Base-by-base conservation (phyloP, 164 flowering plant genomes). In the Amborella trichopoda region DNA sequence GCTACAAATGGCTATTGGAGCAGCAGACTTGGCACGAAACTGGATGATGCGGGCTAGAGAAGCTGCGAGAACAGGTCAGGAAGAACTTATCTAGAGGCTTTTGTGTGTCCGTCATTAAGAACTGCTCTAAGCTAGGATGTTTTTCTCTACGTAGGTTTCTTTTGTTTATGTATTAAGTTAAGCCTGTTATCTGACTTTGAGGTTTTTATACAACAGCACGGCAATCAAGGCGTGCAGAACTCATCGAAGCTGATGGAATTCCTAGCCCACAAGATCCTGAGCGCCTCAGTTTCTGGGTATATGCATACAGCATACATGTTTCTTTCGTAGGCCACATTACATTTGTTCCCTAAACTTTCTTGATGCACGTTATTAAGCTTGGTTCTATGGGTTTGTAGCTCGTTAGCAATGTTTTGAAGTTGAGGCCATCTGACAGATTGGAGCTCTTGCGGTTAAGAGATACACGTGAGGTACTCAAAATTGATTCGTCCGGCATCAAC, bases 281-380 rank as follows among this genome's bases (percentile, higher is more conserved):
- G 64, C 75, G 73, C 48, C 82, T 87, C 66, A 91, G 99, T 65
- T 91, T 84, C 60, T 87, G 99, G 99, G 99, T 91, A 84, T n/a
- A n/a, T n/a, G n/a, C n/a, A n/a, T n/a, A n/a, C n/a, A n/a, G n/a
- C n/a, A n/a, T n/a, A n/a, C n/a, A n/a, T 48, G 14, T 3, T 4
- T 28, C 44, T 26, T 30, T 30, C 3, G 41, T n/a, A n/a, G n/a
- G n/a, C n/a, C n/a, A n/a, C n/a, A n/a, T 38, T n/a, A 38, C 11
- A 10, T 16, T 16, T n/a, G 16, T 38, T 18, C 16, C 6, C 41
- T 22, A 10, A 11, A 33, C 1, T 38, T 16, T 38, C 20, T 38
- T 38, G 21, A 38, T 10, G 9, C 16, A 38, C 5, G 18, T n/a
- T 16, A 13, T 38, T 38, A 13, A 11, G 41, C 20, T 6, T 38